Evolutionary conservation across 78 protist species (phyloP).

Genomic region (Creolimax fragrantissima): DNA sequence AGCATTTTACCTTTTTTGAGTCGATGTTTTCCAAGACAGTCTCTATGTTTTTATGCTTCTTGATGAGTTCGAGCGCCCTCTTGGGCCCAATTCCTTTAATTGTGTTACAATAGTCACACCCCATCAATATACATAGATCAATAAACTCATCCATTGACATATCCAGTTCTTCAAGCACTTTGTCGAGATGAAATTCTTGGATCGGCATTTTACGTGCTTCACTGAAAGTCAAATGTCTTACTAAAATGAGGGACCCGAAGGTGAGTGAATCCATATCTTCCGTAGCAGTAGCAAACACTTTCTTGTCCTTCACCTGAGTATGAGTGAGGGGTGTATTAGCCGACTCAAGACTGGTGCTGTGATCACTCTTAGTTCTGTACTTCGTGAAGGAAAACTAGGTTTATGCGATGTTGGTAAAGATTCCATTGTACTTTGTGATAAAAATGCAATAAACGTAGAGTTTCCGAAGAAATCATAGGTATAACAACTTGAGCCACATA

Average conservation of each 20-base stretch:
- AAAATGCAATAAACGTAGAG: no score
- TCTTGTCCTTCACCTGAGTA: background rate
- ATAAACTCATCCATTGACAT: conserved; percentile 77
- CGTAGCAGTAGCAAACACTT: conserved; percentile 78
- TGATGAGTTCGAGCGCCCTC: conserved; percentile 52
- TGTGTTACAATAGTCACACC: conserved; percentile 86
- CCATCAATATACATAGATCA: conserved; percentile 89
- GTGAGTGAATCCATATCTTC: conserved; percentile 98
- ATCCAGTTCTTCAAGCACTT: conserved; percentile 53
- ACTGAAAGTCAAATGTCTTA: conserved; percentile 68
- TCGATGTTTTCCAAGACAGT: conserved; percentile 54
- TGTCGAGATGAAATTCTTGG: conserved; percentile 53
- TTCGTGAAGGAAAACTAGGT: no score
- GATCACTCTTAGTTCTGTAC: no score
- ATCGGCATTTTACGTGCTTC: conserved; percentile 79
- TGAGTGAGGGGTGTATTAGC: no score
- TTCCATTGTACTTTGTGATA: no score
- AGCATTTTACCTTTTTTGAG: conserved; percentile 23
- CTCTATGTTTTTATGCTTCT: conserved; percentile 51
- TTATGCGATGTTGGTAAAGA: no score
- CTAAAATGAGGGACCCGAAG: conserved; percentile 65
- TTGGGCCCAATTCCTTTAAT: conserved; percentile 79
- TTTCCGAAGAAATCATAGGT: no score
- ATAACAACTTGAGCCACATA: no score
- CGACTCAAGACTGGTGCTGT: no score